A percentile compares a stretch with the other conserved stretches of the same genome.
Conservation (phyloP, 371 early-diverging fungal genomes). For the Apophysomyces ossiformis region DNA sequence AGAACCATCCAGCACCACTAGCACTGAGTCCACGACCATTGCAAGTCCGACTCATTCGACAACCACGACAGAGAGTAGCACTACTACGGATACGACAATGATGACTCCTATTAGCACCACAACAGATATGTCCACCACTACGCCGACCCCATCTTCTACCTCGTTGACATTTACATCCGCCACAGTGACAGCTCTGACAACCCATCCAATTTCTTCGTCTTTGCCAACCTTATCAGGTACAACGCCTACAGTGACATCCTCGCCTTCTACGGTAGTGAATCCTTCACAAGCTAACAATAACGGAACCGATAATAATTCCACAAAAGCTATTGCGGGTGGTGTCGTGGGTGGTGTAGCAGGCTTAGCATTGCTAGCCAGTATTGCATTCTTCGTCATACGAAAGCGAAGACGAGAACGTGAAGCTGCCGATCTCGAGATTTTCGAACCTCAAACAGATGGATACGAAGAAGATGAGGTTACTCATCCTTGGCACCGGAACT, state of each 20-base stretch:
- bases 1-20: neutral
- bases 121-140: neutral
- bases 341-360: conserved; percentile 42
- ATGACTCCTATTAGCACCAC: neutral
- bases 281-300: neutral
- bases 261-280: neutral
- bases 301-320: neutral
- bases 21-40: neutral
- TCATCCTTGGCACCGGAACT: conserved; percentile 1
- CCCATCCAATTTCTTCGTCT: neutral
- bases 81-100: neutral
- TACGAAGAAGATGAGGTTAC: conserved; percentile 21
- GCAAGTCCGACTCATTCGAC: neutral
- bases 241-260: neutral
- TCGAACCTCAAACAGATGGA: conserved; percentile 28
- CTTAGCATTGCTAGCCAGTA: conserved; percentile 27
- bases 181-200: neutral
- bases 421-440: conserved; percentile 35
- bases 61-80: neutral
- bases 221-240: neutral
- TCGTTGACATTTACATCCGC: neutral
- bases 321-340: conserved; percentile 38
- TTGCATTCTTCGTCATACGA: conserved; percentile 32
- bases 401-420: conserved; percentile 18
- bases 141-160: neutral